Base-by-base conservation (phyloP, 495 filamentous ascomycete genomes). In the Aspergillus leporis region DNA sequence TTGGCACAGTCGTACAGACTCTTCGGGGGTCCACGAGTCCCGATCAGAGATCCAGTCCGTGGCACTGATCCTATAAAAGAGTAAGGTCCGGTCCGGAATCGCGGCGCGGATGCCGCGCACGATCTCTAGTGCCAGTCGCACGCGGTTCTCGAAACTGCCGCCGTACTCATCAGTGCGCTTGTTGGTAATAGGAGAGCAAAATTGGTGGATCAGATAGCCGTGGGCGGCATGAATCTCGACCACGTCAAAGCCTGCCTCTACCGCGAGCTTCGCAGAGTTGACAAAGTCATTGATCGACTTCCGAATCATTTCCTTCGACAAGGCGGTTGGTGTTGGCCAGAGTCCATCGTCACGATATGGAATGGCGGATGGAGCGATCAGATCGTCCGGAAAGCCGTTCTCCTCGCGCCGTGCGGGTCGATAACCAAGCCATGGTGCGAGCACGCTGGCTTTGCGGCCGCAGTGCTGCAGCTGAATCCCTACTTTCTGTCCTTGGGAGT, bases 391-490 rank as follows among this genome's bases (percentile, higher is more conserved):
- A 65, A 66, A 76, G 3, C 63, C 63, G 47, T 60, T 52, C 12
- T 57, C 55, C 14, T 57, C 55, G 13, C 10, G 25, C 13, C n/a
- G 46, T 3, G 23, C 55, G 19, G 4, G 45, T n/a, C 31, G 3
- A 9, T 5, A 18, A 57, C 56, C 51, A 16, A 71, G 38, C 84
- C 84, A 87, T 0, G 82, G 83, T 0, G 84, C 77, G 25, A 83
- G 71, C 4, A 77, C 83, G 47, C 70, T 75, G 0, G 81, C 82
- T 63, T 88, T 89, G 12, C 87, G 70, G 0, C 87, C 87, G 5
- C 85, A 84, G 62, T 90, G 87, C 7, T 73, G 81, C 9, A 89
- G 67, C 69, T 90, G 87, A 55, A 89, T 81, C 23, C 74, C 85
- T 23, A 83, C 76, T 49, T 81, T 78, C 63, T 82, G 81, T 52